Conservation (phyloP, 176 grass and related monocot species). For the Thalia dealbata region DNA sequence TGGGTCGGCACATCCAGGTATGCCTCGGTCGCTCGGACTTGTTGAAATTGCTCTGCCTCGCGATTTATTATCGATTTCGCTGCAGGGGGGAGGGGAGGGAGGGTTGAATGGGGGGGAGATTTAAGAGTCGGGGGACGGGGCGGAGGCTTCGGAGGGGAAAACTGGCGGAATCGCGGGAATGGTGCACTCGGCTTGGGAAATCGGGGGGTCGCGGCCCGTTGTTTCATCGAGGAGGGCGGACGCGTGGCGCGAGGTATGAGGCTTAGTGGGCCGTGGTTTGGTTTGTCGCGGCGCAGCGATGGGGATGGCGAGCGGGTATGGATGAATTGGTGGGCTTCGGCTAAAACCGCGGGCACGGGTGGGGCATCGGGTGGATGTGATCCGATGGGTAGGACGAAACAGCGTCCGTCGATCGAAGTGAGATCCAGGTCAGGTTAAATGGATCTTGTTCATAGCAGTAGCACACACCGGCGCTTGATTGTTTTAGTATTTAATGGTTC, state of each 20-base stretch:
- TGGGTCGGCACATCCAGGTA: conserved; percentile 5
- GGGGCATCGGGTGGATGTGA: too few species aligned
- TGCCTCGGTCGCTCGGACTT: neutral
- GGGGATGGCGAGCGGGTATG: too few species aligned
- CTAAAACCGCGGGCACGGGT: neutral
- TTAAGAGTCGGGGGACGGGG: neutral
- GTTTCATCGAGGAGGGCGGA: neutral
- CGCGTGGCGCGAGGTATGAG: neutral
- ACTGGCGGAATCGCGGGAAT: neutral
- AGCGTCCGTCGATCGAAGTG: too few species aligned
- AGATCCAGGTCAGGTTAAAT: too few species aligned
- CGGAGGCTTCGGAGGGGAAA: neutral
- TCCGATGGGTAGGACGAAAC: too few species aligned
- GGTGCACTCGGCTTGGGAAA: neutral
- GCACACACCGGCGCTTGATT: too few species aligned
- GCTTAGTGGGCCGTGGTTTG: neutral
- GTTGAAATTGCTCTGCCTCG: neutral
- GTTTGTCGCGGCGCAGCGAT: neutral
- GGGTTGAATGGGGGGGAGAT: neutral
- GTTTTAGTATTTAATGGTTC: too few species aligned
- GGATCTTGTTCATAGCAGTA: too few species aligned
- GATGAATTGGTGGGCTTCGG: too few species aligned
- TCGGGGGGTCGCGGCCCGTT: neutral
- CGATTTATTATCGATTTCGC: neutral
- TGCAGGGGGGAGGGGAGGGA: neutral